Percentiles rank a stretch among this genome's conserved stretches.
Conservation (phyloP, 768 basidiomycete species). For the Xerocomus spinulosus region DNA sequence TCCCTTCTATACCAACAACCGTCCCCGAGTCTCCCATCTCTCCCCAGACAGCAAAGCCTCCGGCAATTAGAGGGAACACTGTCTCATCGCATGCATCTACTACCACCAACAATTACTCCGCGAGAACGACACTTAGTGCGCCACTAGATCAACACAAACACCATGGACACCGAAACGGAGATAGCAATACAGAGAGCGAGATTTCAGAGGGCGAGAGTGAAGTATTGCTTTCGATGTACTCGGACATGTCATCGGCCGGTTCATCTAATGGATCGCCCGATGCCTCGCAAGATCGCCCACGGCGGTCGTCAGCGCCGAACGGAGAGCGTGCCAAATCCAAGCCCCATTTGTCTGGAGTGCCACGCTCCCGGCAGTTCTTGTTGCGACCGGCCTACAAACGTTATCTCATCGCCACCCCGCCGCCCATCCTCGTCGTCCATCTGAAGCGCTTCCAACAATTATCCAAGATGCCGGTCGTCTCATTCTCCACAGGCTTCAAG, state of each 20-base stretch:
- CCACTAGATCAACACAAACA: conserved; percentile 23
- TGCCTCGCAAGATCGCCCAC: conserved; percentile 28
- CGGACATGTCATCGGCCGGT: conserved; percentile 32
- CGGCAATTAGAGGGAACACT: conserved; percentile 8
- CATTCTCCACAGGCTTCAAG: conserved; percentile 71
- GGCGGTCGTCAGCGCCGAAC: conserved; percentile 15
- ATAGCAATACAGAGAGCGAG: conserved; percentile 30
- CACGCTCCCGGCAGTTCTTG: conserved; percentile 56
- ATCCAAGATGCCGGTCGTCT: conserved; percentile 54
- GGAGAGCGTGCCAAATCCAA: conserved; percentile 23
- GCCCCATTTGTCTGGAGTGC: conserved; percentile 33
- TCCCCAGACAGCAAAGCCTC: conserved; percentile 18
- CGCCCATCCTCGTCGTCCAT: conserved; percentile 87
- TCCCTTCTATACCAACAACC: conserved; percentile 54
- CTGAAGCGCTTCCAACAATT: conserved; percentile 93
- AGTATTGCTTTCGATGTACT: conserved; percentile 25
- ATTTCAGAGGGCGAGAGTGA: conserved; percentile 34
- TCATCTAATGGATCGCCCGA: conserved; percentile 31
- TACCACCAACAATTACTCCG: conserved; percentile 9
- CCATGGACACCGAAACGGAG: conserved; percentile 18
- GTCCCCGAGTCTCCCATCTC: conserved; percentile 38
- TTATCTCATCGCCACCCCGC: conserved; percentile 82
- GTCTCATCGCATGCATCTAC: conserved; percentile 7
- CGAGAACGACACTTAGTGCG: conserved; percentile 28
- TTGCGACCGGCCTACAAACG: conserved; percentile 89